Percentiles rank a stretch among this genome's conserved stretches.
These are phyloP conservation scores for Ceriops decandra DNA, from an alignment of 345 rosid species.

Conservation along the genomic window DNA sequence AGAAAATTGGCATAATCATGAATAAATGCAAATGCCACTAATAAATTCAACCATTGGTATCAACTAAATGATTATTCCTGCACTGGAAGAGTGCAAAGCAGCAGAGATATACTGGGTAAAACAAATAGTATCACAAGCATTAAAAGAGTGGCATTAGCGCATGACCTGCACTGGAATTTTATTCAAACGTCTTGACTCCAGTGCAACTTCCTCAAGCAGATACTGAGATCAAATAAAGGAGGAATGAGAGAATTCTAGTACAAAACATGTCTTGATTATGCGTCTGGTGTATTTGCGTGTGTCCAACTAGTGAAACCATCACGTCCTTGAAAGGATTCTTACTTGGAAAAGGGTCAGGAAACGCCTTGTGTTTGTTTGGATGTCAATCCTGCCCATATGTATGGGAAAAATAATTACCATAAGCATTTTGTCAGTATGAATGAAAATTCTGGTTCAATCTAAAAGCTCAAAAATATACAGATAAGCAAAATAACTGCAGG, in stretches of 20 bases:
- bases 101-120: slow-evolving; percentile 1
- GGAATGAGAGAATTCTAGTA: not conserved
- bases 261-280: too few species aligned
- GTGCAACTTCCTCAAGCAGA: slow-evolving; percentile 84
- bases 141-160: slow-evolving; percentile 3
- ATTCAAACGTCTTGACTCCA: slow-evolving; percentile 54
- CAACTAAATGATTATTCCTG: slow-evolving; percentile 1
- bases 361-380: slow-evolving; percentile 78
- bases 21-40: not conserved
- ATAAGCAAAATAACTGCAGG: not conserved
- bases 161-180: slow-evolving; percentile 82
- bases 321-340: slow-evolving; percentile 20
- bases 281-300: too few species aligned
- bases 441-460: not conserved
- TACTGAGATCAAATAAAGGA: slow-evolving; percentile 45
- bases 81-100: not conserved
- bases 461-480: not conserved
- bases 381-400: slow-evolving; percentile 72
- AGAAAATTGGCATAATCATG: not conserved
- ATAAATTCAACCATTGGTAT: not conserved
- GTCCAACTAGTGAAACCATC: not conserved
- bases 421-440: not conserved
- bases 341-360: slow-evolving; percentile 80
- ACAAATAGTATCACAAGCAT: slow-evolving; percentile 2
- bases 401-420: not conserved